A percentile compares a stretch with the other conserved stretches of the same genome.
phyloP scores from a whole-genome alignment of 2,329 filamentous ascomycete species.

The Sporothrix globosa region DNA sequence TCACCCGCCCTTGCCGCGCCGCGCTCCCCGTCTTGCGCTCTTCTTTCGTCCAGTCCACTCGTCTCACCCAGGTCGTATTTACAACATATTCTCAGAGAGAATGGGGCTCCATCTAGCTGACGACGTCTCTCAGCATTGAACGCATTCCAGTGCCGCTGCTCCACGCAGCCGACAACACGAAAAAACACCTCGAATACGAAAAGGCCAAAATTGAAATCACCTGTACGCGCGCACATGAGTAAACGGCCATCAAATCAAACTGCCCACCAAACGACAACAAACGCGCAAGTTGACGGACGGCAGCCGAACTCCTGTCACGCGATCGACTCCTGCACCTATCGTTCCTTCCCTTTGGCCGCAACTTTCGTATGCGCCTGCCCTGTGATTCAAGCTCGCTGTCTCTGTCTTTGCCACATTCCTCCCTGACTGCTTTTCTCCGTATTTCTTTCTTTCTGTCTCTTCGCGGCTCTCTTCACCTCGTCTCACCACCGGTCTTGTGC shows the following conservation, averaged over 20 bases:
- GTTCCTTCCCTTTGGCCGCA: constrained; percentile 11
- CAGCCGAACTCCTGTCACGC: constrained; percentile 18
- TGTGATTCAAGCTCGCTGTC: not conserved
- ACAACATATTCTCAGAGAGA: not conserved
- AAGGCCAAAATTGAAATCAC: not conserved
- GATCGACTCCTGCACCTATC: constrained; percentile 19
- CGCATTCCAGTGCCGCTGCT: constrained; percentile 18
- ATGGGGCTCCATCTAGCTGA: constrained; percentile 26
- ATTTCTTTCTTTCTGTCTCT: not conserved
- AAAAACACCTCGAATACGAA: not conserved
- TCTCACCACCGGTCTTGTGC: not conserved
- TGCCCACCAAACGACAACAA: constrained; percentile 11
- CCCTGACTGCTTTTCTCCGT: not conserved
- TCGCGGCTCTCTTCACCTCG: not conserved
- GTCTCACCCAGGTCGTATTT: constrained; percentile 11
- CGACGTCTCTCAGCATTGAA: constrained; percentile 25
- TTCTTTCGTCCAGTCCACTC: not conserved
- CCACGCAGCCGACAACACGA: constrained; percentile 2
- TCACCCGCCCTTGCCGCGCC: not conserved
- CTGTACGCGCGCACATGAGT: constrained; percentile 22
- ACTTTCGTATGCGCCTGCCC: constrained; percentile 17
- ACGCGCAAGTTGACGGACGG: not conserved
- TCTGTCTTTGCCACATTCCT: not conserved
- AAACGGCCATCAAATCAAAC: not conserved
- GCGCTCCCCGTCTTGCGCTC: not conserved